Conservation (phyloP, 768 basidiomycete genomes). For the Suillus clintonianus region DNA sequence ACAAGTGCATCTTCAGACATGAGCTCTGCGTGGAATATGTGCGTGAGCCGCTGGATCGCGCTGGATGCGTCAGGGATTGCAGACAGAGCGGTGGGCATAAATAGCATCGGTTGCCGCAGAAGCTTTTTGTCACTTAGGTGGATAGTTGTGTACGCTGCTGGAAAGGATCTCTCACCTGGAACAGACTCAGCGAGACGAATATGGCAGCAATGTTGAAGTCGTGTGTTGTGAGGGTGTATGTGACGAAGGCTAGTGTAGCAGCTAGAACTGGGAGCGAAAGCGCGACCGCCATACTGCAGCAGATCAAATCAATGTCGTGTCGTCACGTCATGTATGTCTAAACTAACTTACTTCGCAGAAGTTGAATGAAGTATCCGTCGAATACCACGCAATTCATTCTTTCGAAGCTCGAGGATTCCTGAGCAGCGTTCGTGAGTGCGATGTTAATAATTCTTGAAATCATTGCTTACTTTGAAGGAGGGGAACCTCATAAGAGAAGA, state of each 20-base stretch:
- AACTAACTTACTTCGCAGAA: slow-evolving; percentile 57
- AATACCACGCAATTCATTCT: slow-evolving; percentile 56
- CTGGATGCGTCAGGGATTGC: slow-evolving; percentile 65
- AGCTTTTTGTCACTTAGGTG: slow-evolving; percentile 37
- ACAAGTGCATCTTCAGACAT: slow-evolving; percentile 42
- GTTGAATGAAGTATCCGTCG: slow-evolving; percentile 59
- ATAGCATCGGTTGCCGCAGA: slow-evolving; percentile 70
- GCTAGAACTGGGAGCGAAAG: slow-evolving; percentile 65
- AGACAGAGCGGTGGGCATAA: slow-evolving; percentile 61
- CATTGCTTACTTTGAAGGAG: slow-evolving; percentile 56
- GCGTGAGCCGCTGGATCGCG: slow-evolving; percentile 54
- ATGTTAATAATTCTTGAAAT: not conserved
- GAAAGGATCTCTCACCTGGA: slow-evolving; percentile 40
- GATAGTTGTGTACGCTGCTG: not conserved
- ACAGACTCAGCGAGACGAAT: slow-evolving; percentile 64
- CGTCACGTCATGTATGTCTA: not conserved
- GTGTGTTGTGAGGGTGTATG: slow-evolving; percentile 58
- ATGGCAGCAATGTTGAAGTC: slow-evolving; percentile 65
- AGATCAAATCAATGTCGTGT: not conserved
- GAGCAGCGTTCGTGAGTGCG: not conserved
- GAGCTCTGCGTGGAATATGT: slow-evolving; percentile 51
- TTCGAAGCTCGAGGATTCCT: slow-evolving; percentile 58
- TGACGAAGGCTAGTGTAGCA: slow-evolving; percentile 65
- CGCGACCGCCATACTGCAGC: slow-evolving; percentile 48
- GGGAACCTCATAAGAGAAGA: slow-evolving; percentile 71